These are phyloP conservation scores for Pyrus bretschneideri DNA, from an alignment of 306 rosid species.

Conservation along the genomic window DNA sequence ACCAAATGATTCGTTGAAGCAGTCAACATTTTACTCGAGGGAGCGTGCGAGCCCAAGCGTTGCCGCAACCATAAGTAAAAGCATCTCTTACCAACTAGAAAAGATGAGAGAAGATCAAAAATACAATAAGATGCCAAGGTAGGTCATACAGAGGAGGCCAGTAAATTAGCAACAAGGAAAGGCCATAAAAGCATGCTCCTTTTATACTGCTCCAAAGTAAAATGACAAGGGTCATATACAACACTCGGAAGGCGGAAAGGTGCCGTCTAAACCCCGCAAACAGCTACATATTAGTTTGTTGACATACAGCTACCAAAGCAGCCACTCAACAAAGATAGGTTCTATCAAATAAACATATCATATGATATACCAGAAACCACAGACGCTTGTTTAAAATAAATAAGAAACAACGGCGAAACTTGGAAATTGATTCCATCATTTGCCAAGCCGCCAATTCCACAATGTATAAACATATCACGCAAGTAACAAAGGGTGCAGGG, in stretches of 20 bases:
- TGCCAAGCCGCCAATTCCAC: slow-evolving; percentile 39
- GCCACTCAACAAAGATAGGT: slow-evolving; percentile 40
- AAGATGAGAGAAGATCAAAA: neutral
- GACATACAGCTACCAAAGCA: slow-evolving; percentile 15
- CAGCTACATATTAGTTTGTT: slow-evolving; percentile 32
- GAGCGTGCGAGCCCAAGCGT: neutral
- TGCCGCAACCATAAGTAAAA: neutral
- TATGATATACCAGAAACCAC: slow-evolving; percentile 35
- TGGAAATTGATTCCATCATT: slow-evolving; percentile 33
- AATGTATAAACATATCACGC: slow-evolving; percentile 36
- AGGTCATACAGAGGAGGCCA: slow-evolving; percentile 9
- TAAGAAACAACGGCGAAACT: slow-evolving; percentile 35
- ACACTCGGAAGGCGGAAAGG: slow-evolving; percentile 21
- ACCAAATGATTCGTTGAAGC: neutral
- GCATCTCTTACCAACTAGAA: neutral
- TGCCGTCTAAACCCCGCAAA: slow-evolving; percentile 30
- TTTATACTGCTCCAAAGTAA: slow-evolving; percentile 14
- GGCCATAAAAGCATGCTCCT: slow-evolving; percentile 12
- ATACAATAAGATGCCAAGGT: neutral
- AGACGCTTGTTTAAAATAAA: slow-evolving; percentile 32
- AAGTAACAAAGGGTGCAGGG: slow-evolving; percentile 27
- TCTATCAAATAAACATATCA: slow-evolving; percentile 39
- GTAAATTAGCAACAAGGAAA: neutral
- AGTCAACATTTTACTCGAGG: neutral
- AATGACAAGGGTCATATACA: slow-evolving; percentile 27